Percentiles rank a stretch among this genome's conserved stretches.
Conservation (phyloP, 2,329 filamentous ascomycete species). For the Thermomyces lanuginosus region DNA sequence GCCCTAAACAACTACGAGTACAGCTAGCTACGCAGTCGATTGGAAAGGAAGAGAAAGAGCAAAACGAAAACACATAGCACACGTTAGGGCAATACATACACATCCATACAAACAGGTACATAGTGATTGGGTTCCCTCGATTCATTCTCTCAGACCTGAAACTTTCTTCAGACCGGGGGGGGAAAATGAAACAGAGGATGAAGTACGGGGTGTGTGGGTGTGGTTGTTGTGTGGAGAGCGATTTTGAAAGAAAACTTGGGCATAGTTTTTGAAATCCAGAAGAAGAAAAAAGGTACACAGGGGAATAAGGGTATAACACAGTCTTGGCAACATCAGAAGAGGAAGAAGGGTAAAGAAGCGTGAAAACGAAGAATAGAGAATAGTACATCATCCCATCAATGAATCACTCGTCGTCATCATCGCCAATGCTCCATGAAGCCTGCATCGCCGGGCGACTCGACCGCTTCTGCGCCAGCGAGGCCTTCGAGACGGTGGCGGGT, state of each 20-base stretch:
- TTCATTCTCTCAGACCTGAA: no score
- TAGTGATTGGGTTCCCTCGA: no score
- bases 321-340: conserved; percentile 1
- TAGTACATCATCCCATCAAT: conserved; percentile 1
- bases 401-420: conserved; percentile 13
- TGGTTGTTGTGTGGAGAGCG: background rate
- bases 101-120: no score
- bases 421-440: conserved; percentile 28
- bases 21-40: no score
- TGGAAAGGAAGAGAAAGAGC: no score
- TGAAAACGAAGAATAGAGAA: conserved; percentile 1
- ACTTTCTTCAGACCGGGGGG: no score
- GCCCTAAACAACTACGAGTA: no score
- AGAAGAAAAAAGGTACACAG: conserved; percentile 1
- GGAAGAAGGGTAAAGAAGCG: background rate
- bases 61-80: no score
- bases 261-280: conserved; percentile 1
- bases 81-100: no score
- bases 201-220: background rate
- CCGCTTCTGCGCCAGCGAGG: conserved; percentile 7
- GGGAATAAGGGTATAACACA: conserved; percentile 1
- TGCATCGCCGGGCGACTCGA: conserved; percentile 16
- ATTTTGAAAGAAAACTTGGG: background rate
- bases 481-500: conserved; percentile 9
- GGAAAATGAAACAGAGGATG: no score